Conservation (phyloP, 768 basidiomycete species). For the Suillus plorans region DNA sequence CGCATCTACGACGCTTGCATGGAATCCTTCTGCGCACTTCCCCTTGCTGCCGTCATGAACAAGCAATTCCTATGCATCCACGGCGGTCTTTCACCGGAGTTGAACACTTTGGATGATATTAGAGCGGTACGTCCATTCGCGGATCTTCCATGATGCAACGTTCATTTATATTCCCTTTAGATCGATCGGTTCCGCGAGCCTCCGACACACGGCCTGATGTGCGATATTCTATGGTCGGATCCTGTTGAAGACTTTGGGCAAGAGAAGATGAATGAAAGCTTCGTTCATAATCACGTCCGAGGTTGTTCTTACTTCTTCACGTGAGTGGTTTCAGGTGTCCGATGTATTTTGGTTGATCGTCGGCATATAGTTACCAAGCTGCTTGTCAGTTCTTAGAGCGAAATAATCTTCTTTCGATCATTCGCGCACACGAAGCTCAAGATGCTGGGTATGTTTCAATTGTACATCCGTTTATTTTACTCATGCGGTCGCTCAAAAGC, state of each 20-base stretch:
- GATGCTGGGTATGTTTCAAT: conserved; percentile 79
- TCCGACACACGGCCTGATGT: conserved; percentile 96
- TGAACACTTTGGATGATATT: conserved; percentile 94
- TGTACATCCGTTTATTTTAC: background rate
- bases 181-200: conserved; percentile 99
- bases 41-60: conserved; percentile 98
- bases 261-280: conserved; percentile 88
- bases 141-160: background rate
- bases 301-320: conserved; percentile 97
- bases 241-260: conserved; percentile 97
- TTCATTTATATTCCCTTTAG: conserved; percentile 37
- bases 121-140: conserved; percentile 57
- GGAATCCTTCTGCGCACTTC: conserved; percentile 95
- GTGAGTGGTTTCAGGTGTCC: conserved; percentile 36
- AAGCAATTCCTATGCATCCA: conserved; percentile 99
- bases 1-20: conserved; percentile 96
- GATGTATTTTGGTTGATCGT: conserved; percentile 5
- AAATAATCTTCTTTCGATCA: conserved; percentile 95
- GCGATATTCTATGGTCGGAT: conserved; percentile 98
- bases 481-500: conserved; percentile 35
- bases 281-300: conserved; percentile 94
- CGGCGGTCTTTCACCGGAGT: conserved; percentile 92
- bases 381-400: conserved; percentile 97
- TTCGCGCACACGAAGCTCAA: conserved; percentile 97
- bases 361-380: conserved; percentile 75